phyloP scores from a whole-genome alignment of 495 filamentous ascomycete genomes.

The Xylaria scruposa region DNA sequence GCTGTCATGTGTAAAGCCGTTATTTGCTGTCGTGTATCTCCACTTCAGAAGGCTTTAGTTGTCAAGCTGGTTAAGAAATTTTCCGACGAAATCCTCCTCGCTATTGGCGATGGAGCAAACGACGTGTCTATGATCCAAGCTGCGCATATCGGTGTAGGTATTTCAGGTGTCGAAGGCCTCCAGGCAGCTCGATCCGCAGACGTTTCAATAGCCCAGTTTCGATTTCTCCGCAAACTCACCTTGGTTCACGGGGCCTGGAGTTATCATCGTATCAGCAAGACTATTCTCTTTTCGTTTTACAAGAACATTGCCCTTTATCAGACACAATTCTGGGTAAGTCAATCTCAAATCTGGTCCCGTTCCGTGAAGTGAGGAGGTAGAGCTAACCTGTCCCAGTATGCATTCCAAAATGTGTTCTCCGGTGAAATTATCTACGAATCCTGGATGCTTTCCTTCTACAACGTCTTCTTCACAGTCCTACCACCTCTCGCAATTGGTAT shows the following conservation, averaged over 20 bases:
- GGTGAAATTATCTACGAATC: conserved; percentile 99
- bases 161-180: conserved; percentile 97
- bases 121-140: conserved; percentile 99
- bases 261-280: conserved; percentile 95
- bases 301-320: conserved; percentile 99
- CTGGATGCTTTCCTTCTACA: conserved; percentile 99
- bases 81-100: conserved; percentile 83
- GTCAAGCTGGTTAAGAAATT: conserved; percentile 99
- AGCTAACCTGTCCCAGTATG: conserved; percentile 68
- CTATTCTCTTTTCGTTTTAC: conserved; percentile 98
- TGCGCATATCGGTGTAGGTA: conserved; percentile 97
- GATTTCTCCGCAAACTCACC: conserved; percentile 91
- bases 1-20: conserved; percentile 98
- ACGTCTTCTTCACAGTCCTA: conserved; percentile 95
- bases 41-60: conserved; percentile 97
- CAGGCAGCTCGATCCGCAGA: conserved; percentile 96
- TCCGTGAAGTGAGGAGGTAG: neutral
- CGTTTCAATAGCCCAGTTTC: conserved; percentile 95
- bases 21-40: conserved; percentile 98
- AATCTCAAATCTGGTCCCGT: neutral
- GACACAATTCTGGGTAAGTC: conserved; percentile 96
- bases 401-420: conserved; percentile 98
- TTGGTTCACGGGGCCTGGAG: conserved; percentile 98
- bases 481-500: conserved; percentile 96
- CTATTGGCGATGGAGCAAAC: conserved; percentile 97